Base-by-base conservation (phyloP, 352 stramenopile genomes). In the Poterioochromonas sp. region DNA sequence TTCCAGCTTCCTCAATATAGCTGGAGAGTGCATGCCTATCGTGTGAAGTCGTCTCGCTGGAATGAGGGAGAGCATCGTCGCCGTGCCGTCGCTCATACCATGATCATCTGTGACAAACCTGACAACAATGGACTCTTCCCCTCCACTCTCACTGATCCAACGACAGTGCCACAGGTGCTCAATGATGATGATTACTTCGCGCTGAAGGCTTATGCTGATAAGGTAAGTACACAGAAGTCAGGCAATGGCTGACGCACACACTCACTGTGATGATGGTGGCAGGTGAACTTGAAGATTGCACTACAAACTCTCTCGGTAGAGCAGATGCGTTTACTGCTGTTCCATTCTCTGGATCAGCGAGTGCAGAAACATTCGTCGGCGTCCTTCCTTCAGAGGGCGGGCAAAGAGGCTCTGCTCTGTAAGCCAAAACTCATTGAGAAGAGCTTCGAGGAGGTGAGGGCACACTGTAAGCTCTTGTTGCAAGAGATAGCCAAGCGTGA, bases 21-120 rank as follows among this genome's bases (percentile, higher is more conserved):
- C 11, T 74, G 65, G 65, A 74, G 53, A 29, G 26, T 34, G 11
- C 3, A 8, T 54, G 3, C 29, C 22, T 74, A 40, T 54, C 2
- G 29, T 35, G n/a, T 74, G 1, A 51, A 54, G 26, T 58, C 37
- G 0, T 26, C 37, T 26, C 39, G 65, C 3, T 74, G 65, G 65
- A 39, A 74, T 74, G 41, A 74, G 18, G 32, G 53, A 35, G 22
- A 74, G 1, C 39, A 74, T 51, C 2, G 37, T n/a, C 5, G 29
- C 2, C 65, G 65, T 39, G 15, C 39, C 12, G 41, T 74, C 2
- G 39, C 65, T 26, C 65, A 74, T 74, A 58, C 65, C 8, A 74
- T 74, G 65, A 39, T 54, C 5, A 34, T 74, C 12, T 74, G 65
- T 54, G 20, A 58, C 5, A 74, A 74, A 54, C 62, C 62, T n/a